Conservation (phyloP, 345 rosid genomes). For the Hibiscus syriacus region DNA sequence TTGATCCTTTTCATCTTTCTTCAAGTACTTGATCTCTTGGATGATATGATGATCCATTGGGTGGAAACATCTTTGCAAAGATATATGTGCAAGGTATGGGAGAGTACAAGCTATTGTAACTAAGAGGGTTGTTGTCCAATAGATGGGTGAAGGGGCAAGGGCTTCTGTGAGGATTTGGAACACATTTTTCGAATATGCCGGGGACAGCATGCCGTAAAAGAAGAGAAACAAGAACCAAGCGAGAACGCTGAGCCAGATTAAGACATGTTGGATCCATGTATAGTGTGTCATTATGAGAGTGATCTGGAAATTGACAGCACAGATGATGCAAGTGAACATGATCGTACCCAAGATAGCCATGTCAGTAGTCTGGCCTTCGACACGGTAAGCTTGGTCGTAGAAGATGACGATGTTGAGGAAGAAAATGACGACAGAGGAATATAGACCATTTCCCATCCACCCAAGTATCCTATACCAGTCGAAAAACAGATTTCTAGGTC, state of each 20-base stretch:
- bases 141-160: slow-evolving; percentile 75
- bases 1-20: slow-evolving; percentile 64
- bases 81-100: slow-evolving; percentile 53
- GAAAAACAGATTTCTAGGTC: slow-evolving; percentile 74
- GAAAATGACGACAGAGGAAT: slow-evolving; percentile 66
- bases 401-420: slow-evolving; percentile 61
- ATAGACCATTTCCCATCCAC: slow-evolving; percentile 90
- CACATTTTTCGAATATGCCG: slow-evolving; percentile 47
- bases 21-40: slow-evolving; percentile 87
- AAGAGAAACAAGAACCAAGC: slow-evolving; percentile 74
- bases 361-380: slow-evolving; percentile 73
- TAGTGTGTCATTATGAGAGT: slow-evolving; percentile 88
- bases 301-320: slow-evolving; percentile 84
- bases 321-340: slow-evolving; percentile 90
- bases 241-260: slow-evolving; percentile 78
- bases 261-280: slow-evolving; percentile 90
- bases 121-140: slow-evolving; percentile 63
- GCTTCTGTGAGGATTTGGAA: slow-evolving; percentile 65
- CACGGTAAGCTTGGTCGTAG: slow-evolving; percentile 60
- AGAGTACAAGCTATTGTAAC: slow-evolving; percentile 59
- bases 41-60: slow-evolving; percentile 95
- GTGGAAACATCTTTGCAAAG: slow-evolving; percentile 66
- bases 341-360: slow-evolving; percentile 81
- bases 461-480: slow-evolving; percentile 88
- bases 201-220: slow-evolving; percentile 56